These are phyloP conservation scores for Nakataea oryzae DNA, from an alignment of 2,329 filamentous ascomycete species.

Conservation along the genomic window DNA sequence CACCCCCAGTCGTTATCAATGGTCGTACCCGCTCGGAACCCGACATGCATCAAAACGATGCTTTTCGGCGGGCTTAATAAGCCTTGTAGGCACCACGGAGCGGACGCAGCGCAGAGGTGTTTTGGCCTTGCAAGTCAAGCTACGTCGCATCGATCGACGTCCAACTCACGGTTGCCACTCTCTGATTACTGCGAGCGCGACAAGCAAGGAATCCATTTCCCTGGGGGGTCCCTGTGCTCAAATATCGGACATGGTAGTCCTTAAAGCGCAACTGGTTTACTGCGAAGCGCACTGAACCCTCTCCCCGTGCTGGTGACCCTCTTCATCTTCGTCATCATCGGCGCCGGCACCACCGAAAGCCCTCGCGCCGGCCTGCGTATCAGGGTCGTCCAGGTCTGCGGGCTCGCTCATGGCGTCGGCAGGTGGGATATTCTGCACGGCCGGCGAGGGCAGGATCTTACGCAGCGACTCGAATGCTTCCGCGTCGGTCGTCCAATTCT, in stretches of 20 bases:
- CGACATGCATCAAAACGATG: not conserved
- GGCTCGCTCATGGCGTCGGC: conserved; percentile 85
- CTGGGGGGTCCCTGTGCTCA: not conserved
- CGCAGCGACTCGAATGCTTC: conserved; percentile 72
- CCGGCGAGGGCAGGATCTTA: conserved; percentile 66
- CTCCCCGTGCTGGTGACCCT: conserved; percentile 64
- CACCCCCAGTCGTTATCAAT: not conserved
- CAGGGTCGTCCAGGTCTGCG: conserved; percentile 77
- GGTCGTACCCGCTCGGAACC: not conserved
- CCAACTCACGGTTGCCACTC: not conserved
- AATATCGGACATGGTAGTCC: not conserved
- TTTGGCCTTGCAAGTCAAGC: not conserved
- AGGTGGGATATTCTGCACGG: conserved; percentile 56
- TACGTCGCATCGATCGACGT: not conserved
- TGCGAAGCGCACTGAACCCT: conserved; percentile 81
- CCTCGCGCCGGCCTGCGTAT: conserved; percentile 55
- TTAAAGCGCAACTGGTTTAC: conserved; percentile 37
- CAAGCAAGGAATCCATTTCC: not conserved
- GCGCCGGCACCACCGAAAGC: conserved; percentile 59
- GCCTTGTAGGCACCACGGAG: not conserved
- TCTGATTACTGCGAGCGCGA: not conserved
- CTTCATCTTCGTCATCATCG: conserved; percentile 71
- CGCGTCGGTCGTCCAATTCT: conserved; percentile 55
- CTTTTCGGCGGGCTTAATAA: not conserved
- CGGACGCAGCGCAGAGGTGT: not conserved